Conservation (phyloP, 2,329 filamentous ascomycete species). For the Chaetothyriales sp. region DNA sequence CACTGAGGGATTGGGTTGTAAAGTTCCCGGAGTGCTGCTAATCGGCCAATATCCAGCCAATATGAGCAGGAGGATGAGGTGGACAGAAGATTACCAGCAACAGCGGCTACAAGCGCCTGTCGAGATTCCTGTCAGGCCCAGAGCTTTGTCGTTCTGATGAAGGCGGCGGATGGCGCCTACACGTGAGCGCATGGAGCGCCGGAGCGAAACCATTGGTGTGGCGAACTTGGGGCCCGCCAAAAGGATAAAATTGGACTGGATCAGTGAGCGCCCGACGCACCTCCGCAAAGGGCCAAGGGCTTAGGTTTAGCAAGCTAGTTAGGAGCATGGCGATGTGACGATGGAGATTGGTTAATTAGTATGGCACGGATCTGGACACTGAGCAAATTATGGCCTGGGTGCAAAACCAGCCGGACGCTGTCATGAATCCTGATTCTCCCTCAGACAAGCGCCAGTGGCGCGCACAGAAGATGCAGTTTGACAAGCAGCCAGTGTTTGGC, state of each 20-base stretch:
- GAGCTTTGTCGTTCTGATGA: too few species aligned
- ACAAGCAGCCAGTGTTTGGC: too few species aligned
- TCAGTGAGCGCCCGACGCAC: neutral
- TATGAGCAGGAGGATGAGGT: neutral
- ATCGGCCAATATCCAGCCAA: neutral
- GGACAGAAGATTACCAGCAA: neutral
- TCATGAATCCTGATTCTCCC: neutral
- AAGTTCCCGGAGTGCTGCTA: neutral
- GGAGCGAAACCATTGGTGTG: neutral
- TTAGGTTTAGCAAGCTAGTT: too few species aligned
- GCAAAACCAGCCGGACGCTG: neutral
- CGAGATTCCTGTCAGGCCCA: neutral
- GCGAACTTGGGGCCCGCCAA: neutral
- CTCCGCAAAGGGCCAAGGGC: neutral
- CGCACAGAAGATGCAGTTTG: too few species aligned
- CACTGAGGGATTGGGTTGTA: neutral
- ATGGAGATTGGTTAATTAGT: neutral
- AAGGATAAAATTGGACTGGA: neutral
- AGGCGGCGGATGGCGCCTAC: too few species aligned
- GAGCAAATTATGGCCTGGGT: neutral
- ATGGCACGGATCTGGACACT: neutral
- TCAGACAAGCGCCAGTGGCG: neutral
- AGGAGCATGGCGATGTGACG: neutral
- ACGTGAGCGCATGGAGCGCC: neutral
- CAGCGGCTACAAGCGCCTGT: neutral